These are phyloP conservation scores for Phyllosticta citrichinensis DNA, from an alignment of 2,329 filamentous ascomycete species.

Conservation along the genomic window DNA sequence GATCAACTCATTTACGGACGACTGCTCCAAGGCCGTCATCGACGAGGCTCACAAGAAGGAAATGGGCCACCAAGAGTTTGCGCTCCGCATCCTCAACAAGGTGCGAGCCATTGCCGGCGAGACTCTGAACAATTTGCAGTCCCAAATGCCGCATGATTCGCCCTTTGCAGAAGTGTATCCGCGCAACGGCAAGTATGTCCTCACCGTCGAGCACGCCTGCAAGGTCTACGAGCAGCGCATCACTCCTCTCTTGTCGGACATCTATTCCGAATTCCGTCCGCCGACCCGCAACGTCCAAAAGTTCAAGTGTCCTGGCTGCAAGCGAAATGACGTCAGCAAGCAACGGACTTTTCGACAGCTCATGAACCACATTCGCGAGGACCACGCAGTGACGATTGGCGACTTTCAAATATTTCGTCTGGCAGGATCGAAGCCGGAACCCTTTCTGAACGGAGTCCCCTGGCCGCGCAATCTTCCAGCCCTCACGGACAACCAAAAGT, in stretches of 20 bases:
- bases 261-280: slow-evolving; percentile 4
- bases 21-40: not conserved
- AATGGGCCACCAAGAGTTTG: slow-evolving; percentile 16
- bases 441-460: slow-evolving; percentile 14
- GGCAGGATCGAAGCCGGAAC: slow-evolving; percentile 2
- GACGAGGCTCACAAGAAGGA: slow-evolving; percentile 2
- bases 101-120: slow-evolving; percentile 14
- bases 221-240: slow-evolving; percentile 20
- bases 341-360: slow-evolving; percentile 15
- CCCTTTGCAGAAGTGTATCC: slow-evolving; percentile 6
- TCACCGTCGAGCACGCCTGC: slow-evolving; percentile 23
- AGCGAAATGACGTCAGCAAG: slow-evolving; percentile 15
- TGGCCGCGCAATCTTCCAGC: slow-evolving; percentile 25
- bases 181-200: slow-evolving; percentile 15
- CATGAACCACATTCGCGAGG: slow-evolving; percentile 20
- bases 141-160: slow-evolving; percentile 6
- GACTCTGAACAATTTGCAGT: slow-evolving; percentile 1
- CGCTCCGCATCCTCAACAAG: slow-evolving; percentile 18
- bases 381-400: slow-evolving; percentile 16
- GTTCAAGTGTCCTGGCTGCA: slow-evolving; percentile 23
- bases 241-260: slow-evolving; percentile 11
- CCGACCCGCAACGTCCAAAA: slow-evolving; percentile 11
- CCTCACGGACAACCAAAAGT: slow-evolving; percentile 19
- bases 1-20: not conserved
- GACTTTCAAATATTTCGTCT: slow-evolving; percentile 18